Evolutionary conservation across 805 yeast genomes (phyloP).

Genomic region (Metschnikowia arizonensis): DNA sequence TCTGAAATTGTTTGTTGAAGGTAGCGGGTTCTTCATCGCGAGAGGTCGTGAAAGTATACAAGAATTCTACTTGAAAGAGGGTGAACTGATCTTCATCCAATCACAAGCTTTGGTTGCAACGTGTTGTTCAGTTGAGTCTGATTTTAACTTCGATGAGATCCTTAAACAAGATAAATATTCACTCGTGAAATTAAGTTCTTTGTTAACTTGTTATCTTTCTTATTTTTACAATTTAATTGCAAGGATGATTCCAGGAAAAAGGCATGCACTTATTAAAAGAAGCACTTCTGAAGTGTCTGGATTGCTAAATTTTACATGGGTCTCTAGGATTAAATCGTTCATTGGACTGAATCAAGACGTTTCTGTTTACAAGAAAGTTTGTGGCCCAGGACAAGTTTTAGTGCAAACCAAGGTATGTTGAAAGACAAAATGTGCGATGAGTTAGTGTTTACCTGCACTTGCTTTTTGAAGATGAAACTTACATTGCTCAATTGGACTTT

Average conservation of each 20-base stretch:
- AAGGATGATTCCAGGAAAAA: not conserved
- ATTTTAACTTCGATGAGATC: not conserved
- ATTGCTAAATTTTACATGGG: not conserved
- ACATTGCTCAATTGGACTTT: not conserved
- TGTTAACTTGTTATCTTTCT: not conserved
- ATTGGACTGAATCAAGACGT: not conserved
- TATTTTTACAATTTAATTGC: not conserved
- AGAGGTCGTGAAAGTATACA: conserved; percentile 8
- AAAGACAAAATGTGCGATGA: not conserved
- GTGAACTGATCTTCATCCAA: not conserved
- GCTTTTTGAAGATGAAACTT: not conserved
- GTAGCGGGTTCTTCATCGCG: conserved; percentile 9
- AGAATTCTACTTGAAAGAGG: conserved; percentile 5
- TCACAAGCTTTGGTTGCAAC: not conserved
- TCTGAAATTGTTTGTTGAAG: conserved; percentile 2
- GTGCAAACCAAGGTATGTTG: conserved; percentile 1
- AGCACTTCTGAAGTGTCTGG: not conserved
- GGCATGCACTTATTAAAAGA: not conserved
- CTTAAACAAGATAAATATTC: not conserved
- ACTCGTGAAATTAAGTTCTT: not conserved
- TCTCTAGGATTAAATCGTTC: not conserved
- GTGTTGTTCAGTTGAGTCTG: not conserved
- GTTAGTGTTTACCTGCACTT: not conserved
- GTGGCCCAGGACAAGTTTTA: conserved; percentile 5
- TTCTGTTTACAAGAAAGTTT: not conserved